Evolutionary conservation across 805 yeast species (phyloP).

Genomic region (Cyberlindnera mycetangii): DNA sequence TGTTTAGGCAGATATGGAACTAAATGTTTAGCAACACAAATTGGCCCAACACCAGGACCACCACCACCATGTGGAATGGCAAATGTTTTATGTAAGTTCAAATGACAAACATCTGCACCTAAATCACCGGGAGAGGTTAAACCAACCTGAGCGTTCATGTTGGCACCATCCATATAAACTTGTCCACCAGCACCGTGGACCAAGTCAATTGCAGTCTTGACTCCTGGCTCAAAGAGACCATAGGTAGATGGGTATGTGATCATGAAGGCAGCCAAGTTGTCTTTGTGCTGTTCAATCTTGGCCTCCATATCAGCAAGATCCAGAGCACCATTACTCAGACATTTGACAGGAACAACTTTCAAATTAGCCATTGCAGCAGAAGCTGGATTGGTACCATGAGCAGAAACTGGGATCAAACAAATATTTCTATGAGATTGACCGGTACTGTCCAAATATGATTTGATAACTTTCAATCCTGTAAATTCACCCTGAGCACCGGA

Average conservation of each 20-base stretch:
- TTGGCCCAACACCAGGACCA: conserved; percentile 99
- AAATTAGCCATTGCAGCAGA: conserved; percentile 97
- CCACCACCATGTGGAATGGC: conserved; percentile 99
- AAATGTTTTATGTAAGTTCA: conserved; percentile 95
- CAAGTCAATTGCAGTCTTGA: conserved; percentile 77
- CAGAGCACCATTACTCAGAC: conserved; percentile 80
- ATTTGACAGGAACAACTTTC: conserved; percentile 89
- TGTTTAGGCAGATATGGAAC: conserved; percentile 82
- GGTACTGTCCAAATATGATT: conserved; percentile 64
- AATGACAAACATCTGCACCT: conserved; percentile 97
- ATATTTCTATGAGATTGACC: conserved; percentile 77
- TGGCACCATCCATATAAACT: conserved; percentile 97
- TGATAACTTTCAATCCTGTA: conserved; percentile 86
- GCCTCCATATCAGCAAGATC: conserved; percentile 72
- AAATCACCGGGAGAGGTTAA: conserved; percentile 95
- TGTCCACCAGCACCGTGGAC: conserved; percentile 90
- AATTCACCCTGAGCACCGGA: conserved; percentile 99
- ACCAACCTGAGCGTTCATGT: conserved; percentile 99
- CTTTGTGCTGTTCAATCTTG: conserved; percentile 68
- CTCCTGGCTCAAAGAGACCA: conserved; percentile 93
- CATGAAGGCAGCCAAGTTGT: conserved; percentile 86
- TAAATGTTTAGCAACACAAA: conserved; percentile 83
- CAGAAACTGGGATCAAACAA: conserved; percentile 93
- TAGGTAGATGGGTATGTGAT: conserved; percentile 97
- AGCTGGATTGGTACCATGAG: conserved; percentile 99